Evolutionary conservation across 345 rosid genomes (phyloP), one percentile per base, ranked within the genome.

Genomic region (Sisymbrium altissimum): DNA sequence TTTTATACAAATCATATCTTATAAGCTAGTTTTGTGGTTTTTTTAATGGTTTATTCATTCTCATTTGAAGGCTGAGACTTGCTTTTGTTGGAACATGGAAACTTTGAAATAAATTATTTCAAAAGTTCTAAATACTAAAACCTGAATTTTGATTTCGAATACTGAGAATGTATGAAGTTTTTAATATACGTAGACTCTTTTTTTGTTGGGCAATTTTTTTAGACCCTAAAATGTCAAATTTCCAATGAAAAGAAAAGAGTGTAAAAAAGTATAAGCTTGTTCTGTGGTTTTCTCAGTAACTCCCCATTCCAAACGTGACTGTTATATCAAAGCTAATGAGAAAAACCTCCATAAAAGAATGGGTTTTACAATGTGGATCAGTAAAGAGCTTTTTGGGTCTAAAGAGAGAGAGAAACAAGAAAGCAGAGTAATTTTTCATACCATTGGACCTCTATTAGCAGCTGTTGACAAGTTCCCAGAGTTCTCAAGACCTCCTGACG

Each of bases 401-500:
- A 71, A 39, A 44, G 39, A 32, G 40, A n/a, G 17, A 19, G n/a
- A 36, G 33, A 14, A 41, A 25, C 11, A 27, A 65, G 6, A 36
- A 55, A 48, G 58, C 30, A 58, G 68, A 58, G 64, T 52, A 65
- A 63, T 13, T 38, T 15, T n/a, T 74, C 76, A 71, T 86, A 92
- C 99, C 81, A 81, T 56, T n/a, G 81, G 61, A 60, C 7, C 78
- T 66, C 55, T 70, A 27, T 8, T 23, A 71, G 29, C 33, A 27
- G 43, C 72, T 92, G 96, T 80, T 18, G 90, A 81, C 68, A 75
- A 82, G 62, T 82, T 86, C 54, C 83, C 93, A 36, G 93, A 75
- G 80, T 78, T 84, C 27, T 83, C 68, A 29, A 84, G 69, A 52
- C 86, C 86, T 27, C 92, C 96, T 29, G 97, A 88, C 62, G 81